Conservation (phyloP, 2,329 filamentous ascomycete genomes). For the Incumbomyces delicatus region DNA sequence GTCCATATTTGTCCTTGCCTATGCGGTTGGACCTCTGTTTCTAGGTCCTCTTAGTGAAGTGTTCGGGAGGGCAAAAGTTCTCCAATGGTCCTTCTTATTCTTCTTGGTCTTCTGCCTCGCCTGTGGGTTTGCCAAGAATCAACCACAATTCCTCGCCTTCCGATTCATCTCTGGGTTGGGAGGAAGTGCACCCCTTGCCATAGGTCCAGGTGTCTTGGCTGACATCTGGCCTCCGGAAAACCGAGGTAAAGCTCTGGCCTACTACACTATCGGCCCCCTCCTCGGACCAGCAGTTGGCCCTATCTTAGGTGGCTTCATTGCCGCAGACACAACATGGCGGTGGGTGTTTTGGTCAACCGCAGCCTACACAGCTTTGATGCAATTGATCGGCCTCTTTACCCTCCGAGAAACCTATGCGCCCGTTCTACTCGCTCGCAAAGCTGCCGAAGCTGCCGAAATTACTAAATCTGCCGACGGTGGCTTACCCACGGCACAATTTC, state of each 20-base stretch:
- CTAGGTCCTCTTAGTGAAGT: conserved; percentile 74
- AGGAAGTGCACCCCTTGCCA: conserved; percentile 76
- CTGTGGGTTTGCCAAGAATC: conserved; percentile 66
- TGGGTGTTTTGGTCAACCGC: conserved; percentile 68
- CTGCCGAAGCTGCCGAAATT: conserved; percentile 28
- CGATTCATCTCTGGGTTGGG: conserved; percentile 71
- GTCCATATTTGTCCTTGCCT: conserved; percentile 52
- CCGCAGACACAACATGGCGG: conserved; percentile 56
- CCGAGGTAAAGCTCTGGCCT: conserved; percentile 76
- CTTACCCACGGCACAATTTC: too few species aligned
- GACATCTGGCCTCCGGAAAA: conserved; percentile 78
- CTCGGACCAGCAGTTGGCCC: conserved; percentile 58
- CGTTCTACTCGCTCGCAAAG: conserved; percentile 50
- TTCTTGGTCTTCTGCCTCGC: conserved; percentile 69
- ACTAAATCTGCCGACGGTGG: too few species aligned
- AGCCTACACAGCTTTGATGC: conserved; percentile 52
- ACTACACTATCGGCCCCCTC: conserved; percentile 47
- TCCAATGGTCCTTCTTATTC: conserved; percentile 52
- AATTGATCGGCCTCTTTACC: conserved; percentile 52
- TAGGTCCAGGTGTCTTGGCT: conserved; percentile 71
- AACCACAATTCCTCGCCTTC: conserved; percentile 56
- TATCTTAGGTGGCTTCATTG: conserved; percentile 56
- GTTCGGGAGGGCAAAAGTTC: conserved; percentile 58
- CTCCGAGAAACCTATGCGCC: conserved; percentile 58
- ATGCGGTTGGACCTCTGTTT: conserved; percentile 56